Percentiles rank a stretch among this genome's conserved stretches.
phyloP scores from a whole-genome alignment of 768 basidiomycete genomes.

The Suillus fuscotomentosus region DNA sequence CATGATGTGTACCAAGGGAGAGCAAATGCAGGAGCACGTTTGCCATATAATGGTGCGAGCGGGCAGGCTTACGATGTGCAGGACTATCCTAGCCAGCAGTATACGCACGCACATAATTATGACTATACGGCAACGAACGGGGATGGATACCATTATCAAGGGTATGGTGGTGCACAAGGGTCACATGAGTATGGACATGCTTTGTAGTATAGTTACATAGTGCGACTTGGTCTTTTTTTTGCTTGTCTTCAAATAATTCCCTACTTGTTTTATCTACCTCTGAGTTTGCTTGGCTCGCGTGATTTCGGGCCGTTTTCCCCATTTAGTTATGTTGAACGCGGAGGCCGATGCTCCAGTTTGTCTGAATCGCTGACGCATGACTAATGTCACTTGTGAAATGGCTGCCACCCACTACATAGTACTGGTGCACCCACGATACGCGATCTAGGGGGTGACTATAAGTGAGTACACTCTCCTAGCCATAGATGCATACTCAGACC shows the following conservation, averaged over 20 bases:
- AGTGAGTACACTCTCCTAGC: too few species aligned
- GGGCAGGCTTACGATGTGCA: constrained; percentile 40
- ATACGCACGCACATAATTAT: constrained; percentile 22
- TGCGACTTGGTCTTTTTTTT: constrained; percentile 8
- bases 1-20: constrained; percentile 58
- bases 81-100: constrained; percentile 33
- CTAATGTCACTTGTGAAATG: too few species aligned
- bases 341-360: too few species aligned
- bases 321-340: too few species aligned
- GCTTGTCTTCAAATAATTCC: constrained; percentile 10
- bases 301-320: too few species aligned
- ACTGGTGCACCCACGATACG: too few species aligned
- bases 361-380: too few species aligned
- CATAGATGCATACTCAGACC: too few species aligned
- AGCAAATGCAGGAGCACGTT: constrained; percentile 33
- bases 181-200: constrained; percentile 32
- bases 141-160: constrained; percentile 28
- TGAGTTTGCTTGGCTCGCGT: too few species aligned
- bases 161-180: constrained; percentile 25
- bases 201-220: constrained; percentile 19
- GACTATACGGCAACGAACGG: constrained; percentile 29
- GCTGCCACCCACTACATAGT: too few species aligned
- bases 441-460: too few species aligned
- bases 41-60: constrained; percentile 29
- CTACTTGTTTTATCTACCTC: too few species aligned